phyloP scores from a whole-genome alignment of 2,329 filamentous ascomycete species.

The Leptodontidium sp. region DNA sequence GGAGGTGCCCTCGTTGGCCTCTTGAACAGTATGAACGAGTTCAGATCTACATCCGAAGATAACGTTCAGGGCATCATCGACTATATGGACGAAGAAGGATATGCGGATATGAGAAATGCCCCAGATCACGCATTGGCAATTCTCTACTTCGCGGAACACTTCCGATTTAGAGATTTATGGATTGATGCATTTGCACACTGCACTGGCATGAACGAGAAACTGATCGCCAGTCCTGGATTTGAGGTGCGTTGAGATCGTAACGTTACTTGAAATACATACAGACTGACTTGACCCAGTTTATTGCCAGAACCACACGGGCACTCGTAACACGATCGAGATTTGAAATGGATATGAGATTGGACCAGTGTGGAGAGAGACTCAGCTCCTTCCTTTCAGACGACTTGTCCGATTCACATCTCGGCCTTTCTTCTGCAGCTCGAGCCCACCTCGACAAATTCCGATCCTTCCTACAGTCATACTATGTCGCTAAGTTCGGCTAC shows the following conservation, averaged over 20 bases:
- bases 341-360: constrained; percentile 72
- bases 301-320: constrained; percentile 64
- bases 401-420: constrained; percentile 70
- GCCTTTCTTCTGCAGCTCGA: constrained; percentile 65
- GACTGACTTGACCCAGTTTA: constrained; percentile 49
- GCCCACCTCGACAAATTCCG: constrained; percentile 78
- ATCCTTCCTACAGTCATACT: constrained; percentile 71
- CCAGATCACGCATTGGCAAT: constrained; percentile 74
- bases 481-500: constrained; percentile 72
- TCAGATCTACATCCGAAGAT: constrained; percentile 60
- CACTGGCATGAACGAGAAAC: constrained; percentile 74
- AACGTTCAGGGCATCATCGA: constrained; percentile 68
- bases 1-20: constrained; percentile 70
- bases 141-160: constrained; percentile 72
- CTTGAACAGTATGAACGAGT: constrained; percentile 70
- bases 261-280: background rate
- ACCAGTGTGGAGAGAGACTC: constrained; percentile 64
- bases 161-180: constrained; percentile 71
- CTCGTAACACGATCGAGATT: constrained; percentile 68
- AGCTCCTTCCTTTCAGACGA: constrained; percentile 76
- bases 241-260: constrained; percentile 55
- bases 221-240: constrained; percentile 67
- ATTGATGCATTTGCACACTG: constrained; percentile 79
- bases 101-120: constrained; percentile 70
- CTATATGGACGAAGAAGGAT: constrained; percentile 75